A percentile compares a stretch with the other conserved stretches of the same genome.
Conservation (phyloP, 495 filamentous ascomycete genomes). For the Aspergillus diversus region DNA sequence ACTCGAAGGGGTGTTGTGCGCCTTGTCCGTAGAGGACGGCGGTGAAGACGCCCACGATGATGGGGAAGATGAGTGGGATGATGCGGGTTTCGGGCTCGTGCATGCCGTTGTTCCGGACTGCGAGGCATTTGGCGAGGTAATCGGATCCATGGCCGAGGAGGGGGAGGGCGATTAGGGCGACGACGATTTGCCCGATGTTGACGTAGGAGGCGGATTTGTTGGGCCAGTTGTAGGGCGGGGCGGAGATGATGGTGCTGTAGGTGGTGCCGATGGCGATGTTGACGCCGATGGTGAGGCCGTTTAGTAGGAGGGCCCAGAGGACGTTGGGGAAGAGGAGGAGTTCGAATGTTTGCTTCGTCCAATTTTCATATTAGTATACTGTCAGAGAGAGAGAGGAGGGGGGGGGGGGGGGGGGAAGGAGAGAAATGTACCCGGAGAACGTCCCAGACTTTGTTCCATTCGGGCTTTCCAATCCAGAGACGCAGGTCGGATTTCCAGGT, state of each 20-base stretch:
- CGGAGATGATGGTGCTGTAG: constrained; percentile 37
- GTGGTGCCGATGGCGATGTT: constrained; percentile 45
- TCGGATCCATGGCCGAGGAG: constrained; percentile 38
- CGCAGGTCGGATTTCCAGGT: constrained; percentile 34
- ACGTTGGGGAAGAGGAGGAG: constrained; percentile 44
- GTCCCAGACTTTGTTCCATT: constrained; percentile 31
- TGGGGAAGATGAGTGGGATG: constrained; percentile 35
- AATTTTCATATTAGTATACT: no score
- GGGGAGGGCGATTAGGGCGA: constrained; percentile 37
- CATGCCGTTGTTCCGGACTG: constrained; percentile 31
- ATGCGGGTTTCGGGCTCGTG: constrained; percentile 40
- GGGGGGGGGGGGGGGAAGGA: no score
- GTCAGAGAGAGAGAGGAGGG: no score
- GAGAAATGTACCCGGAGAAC: constrained; percentile 24
- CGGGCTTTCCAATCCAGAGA: constrained; percentile 33
- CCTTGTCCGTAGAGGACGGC: constrained; percentile 38
- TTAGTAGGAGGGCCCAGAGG: constrained; percentile 41
- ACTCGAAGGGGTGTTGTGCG: constrained; percentile 31
- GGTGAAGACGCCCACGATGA: constrained; percentile 35
- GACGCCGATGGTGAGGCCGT: constrained; percentile 41
- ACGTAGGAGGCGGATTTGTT: constrained; percentile 36
- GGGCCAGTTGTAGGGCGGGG: constrained; percentile 39
- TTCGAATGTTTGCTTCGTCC: constrained; percentile 28
- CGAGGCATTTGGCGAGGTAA: constrained; percentile 30
- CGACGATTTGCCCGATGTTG: constrained; percentile 38